Evolutionary conservation across 495 filamentous ascomycete genomes (phyloP), one percentile per base, ranked within the genome.

Genomic region (Penicillium manginii): DNA sequence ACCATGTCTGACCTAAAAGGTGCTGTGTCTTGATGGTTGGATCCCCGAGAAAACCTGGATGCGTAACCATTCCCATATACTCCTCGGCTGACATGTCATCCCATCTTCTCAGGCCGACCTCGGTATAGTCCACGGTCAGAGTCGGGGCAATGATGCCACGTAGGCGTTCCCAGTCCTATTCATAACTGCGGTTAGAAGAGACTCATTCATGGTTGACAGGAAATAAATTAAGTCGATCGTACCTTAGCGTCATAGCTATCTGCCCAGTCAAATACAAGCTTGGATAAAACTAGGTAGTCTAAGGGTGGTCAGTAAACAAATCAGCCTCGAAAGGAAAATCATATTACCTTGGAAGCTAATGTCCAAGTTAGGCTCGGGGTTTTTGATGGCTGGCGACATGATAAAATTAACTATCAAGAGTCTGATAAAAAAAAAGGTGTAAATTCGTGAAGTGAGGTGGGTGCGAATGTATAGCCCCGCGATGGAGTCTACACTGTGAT

Each of bases 211-310:
- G 33, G 3, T 5, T 6, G 12, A 10, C 2, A 45, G 17, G 14
- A 0, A 12, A 18, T 17, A 22, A 29, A 18, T 26, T 5, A 1
- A 15, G 1, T 3, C 1, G 18, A 37, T 40, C 17, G 33, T 64
- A 72, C 71, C 63, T 86, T 93, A 65, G 79, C 82, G 74, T 92
- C 90, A 71, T 93, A 93, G 80, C 87, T 89, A 64, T 92, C 90
- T 0, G 86, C 89, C 90, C 90, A 93, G 60, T 92, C 87, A 71
- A 89, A 89, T 2, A 68, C 65, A 2, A 70, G 52, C 50, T 66
- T 70, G 3, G 67, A 68, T 14, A 70, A 58, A 23, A 66, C 42
- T 35, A 70, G 49, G 19, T 64, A 70, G 45, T 70, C 67, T 70
- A 15, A 29, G 32, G n/a, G 39, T 40, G 50, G 12, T 60, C 42